phyloP scores from a whole-genome alignment of 2,329 filamentous ascomycete species.

The Colletotrichum sp. region DNA sequence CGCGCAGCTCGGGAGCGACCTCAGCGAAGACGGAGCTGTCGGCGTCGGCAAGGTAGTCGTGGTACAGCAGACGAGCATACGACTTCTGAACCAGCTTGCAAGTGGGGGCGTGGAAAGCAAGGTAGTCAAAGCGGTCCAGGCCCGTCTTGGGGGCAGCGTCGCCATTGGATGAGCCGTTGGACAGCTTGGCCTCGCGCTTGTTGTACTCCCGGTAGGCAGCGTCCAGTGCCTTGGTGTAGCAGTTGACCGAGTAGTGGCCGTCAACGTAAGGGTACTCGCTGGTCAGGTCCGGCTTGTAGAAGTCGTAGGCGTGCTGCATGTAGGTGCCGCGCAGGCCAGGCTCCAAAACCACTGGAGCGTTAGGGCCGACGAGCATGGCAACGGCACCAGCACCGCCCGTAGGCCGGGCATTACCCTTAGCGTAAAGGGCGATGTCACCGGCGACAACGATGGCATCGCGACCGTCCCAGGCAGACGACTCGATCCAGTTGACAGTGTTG shows the following conservation, averaged over 20 bases:
- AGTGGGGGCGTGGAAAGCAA: constrained; percentile 82
- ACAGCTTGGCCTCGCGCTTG: constrained; percentile 69
- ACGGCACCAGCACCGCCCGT: constrained; percentile 82
- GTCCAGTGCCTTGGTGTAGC: constrained; percentile 82
- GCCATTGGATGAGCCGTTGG: constrained; percentile 36
- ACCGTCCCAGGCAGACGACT: constrained; percentile 87
- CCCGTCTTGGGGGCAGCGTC: constrained; percentile 56
- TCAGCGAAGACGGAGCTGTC: constrained; percentile 71
- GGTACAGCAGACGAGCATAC: constrained; percentile 83
- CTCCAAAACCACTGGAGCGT: constrained; percentile 78
- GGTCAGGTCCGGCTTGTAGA: constrained; percentile 88
- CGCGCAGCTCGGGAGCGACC: constrained; percentile 75
- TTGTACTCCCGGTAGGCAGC: constrained; percentile 82
- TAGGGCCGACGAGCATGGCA: constrained; percentile 78
- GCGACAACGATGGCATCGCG: constrained; percentile 80
- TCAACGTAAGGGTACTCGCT: constrained; percentile 89
- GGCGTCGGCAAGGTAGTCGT: constrained; percentile 79
- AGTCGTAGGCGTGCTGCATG: constrained; percentile 86
- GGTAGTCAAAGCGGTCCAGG: constrained; percentile 82
- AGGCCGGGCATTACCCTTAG: constrained; percentile 80
- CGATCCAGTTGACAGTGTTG: constrained; percentile 84
- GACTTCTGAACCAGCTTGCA: constrained; percentile 90
- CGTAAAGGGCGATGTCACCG: constrained; percentile 85
- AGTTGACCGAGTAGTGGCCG: constrained; percentile 81
- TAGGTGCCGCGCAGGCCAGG: constrained; percentile 80